Conservation (phyloP, 257 asterid genomes). For the Henckelia pumila region DNA sequence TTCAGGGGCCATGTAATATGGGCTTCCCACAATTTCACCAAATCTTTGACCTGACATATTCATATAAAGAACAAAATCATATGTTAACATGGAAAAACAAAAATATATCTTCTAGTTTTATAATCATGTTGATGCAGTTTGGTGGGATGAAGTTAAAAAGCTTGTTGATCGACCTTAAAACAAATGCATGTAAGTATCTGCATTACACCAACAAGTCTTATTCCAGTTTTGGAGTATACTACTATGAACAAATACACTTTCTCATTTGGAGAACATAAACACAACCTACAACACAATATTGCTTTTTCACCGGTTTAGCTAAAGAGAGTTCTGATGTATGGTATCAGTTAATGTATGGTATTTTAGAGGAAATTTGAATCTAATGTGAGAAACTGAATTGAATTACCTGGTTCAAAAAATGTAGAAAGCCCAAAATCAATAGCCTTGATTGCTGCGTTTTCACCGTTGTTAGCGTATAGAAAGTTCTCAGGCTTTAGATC, state of each 20-base stretch:
- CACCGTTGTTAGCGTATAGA: slow-evolving; percentile 45
- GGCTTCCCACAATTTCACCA: slow-evolving; percentile 84
- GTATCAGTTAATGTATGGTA: too few species aligned
- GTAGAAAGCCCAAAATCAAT: slow-evolving; percentile 88
- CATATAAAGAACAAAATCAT: background rate
- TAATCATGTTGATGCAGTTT: background rate
- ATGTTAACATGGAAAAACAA: background rate
- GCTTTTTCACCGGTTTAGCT: too few species aligned
- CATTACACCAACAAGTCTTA: too few species aligned
- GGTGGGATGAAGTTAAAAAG: background rate
- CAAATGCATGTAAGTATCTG: background rate
- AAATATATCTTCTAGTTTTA: background rate
- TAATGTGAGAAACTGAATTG: background rate
- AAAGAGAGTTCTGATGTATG: too few species aligned
- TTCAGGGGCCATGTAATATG: slow-evolving; percentile 95
- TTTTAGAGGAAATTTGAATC: background rate
- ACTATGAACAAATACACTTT: too few species aligned
- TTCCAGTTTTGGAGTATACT: too few species aligned
- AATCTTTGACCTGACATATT: slow-evolving; percentile 54
- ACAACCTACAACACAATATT: too few species aligned
- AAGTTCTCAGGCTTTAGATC: slow-evolving; percentile 90
- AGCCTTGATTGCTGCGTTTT: slow-evolving; percentile 69
- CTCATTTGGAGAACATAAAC: too few species aligned
- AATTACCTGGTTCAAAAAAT: slow-evolving; percentile 63
- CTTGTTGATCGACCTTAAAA: background rate